phyloP scores from a whole-genome alignment of 2,329 filamentous ascomycete genomes.

The Fusarium sp. region DNA sequence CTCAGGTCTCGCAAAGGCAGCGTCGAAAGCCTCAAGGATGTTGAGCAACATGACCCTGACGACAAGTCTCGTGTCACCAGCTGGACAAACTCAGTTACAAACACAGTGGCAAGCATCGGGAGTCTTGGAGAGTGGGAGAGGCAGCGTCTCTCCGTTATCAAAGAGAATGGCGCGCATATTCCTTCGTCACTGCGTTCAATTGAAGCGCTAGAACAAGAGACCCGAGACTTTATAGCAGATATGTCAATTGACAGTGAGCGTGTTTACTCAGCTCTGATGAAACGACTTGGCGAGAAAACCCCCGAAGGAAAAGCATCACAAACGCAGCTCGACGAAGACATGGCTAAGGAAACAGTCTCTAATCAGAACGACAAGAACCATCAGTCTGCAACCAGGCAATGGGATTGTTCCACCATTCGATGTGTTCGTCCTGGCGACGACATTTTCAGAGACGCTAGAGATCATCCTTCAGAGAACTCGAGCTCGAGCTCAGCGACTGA shows the following conservation, averaged over 20 bases:
- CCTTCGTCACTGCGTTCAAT: conserved; percentile 51
- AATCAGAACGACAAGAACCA: neutral
- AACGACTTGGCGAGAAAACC: conserved; percentile 56
- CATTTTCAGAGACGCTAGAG: conserved; percentile 42
- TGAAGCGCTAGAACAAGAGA: conserved; percentile 15
- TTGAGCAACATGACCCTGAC: conserved; percentile 53
- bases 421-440: conserved; percentile 48
- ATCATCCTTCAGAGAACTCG: neutral
- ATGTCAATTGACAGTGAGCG: conserved; percentile 62
- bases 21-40: conserved; percentile 58
- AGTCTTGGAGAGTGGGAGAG: conserved; percentile 56
- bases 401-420: conserved; percentile 47
- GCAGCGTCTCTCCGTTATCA: conserved; percentile 71
- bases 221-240: conserved; percentile 34
- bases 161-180: conserved; percentile 59
- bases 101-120: conserved; percentile 59
- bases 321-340: neutral
- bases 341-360: neutral
- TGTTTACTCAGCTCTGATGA: conserved; percentile 72
- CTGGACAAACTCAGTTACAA: conserved; percentile 72
- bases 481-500: conserved; percentile 8
- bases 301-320: neutral
- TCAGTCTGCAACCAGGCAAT: conserved; percentile 13
- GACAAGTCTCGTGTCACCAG: conserved; percentile 75
- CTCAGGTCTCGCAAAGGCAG: conserved; percentile 64